Evolutionary conservation across 164 flowering plant genomes (phyloP).

Genomic region (grape (Vitis vinifera)): ASM3070453v1 NC_081805.1:6279001-6279500

Average conservation of each 20-base stretch:
- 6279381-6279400: no score
- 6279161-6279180: neutral
- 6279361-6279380: no score
- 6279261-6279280: no score
- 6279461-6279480: neutral
- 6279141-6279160: neutral
- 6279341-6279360: no score
- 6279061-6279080: slow-evolving; percentile 78
- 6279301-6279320: no score
- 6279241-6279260: no score
- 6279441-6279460: slow-evolving; percentile 1
- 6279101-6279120: neutral
- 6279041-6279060: slow-evolving; percentile 66
- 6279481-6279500: slow-evolving; percentile 14
- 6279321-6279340: no score
- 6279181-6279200: neutral
- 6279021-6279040: slow-evolving; percentile 63
- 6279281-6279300: no score
- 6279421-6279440: neutral
- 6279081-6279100: slow-evolving; percentile 32
- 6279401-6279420: no score
- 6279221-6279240: no score
- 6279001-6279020: slow-evolving; percentile 51
- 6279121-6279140: neutral
- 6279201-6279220: no score